Conservation (phyloP, 2,329 filamentous ascomycete species). For the Pestalotiopsis sp. region DNA sequence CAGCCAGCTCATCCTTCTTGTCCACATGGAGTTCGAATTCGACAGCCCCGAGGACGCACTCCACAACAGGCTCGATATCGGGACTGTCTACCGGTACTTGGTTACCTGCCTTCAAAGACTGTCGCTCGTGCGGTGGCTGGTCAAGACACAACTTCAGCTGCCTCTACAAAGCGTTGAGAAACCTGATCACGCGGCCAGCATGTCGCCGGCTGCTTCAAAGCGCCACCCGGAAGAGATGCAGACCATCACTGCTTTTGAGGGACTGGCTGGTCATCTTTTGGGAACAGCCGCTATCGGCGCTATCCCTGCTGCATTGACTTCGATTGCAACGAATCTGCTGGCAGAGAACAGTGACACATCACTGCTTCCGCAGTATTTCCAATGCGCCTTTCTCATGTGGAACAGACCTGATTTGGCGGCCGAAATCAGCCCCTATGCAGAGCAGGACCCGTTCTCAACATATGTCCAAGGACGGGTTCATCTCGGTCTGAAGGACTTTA, state of each 20-base stretch:
- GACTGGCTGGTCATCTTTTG: conserved; percentile 63
- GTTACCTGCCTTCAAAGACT: conserved; percentile 72
- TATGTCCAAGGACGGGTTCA: conserved; percentile 86
- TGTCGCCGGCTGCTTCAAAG: conserved; percentile 35
- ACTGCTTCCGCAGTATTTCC: conserved; percentile 59
- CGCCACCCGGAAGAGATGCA: conserved; percentile 48
- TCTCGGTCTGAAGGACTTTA: conserved; percentile 73
- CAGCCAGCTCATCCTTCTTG: conserved; percentile 78
- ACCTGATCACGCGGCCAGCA: conserved; percentile 34
- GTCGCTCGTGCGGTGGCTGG: conserved; percentile 73
- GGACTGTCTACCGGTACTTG: conserved; percentile 69
- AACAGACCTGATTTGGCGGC: conserved; percentile 62
- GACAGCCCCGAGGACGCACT: conserved; percentile 71
- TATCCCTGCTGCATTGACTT: conserved; percentile 62
- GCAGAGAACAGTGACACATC: conserved; percentile 68
- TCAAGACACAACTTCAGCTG: conserved; percentile 57
- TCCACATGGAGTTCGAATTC: conserved; percentile 84
- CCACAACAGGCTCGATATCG: conserved; percentile 63
- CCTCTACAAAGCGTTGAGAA: conserved; percentile 45
- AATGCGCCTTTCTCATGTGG: conserved; percentile 62
- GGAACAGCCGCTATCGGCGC: conserved; percentile 54
- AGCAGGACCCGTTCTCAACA: conserved; percentile 63
- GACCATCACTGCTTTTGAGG: conserved; percentile 60
- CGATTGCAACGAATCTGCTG: conserved; percentile 67
- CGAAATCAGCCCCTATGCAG: conserved; percentile 58